A percentile compares a stretch with the other conserved stretches of the same genome.
Conservation (phyloP, 495 filamentous ascomycete species). For the Trichoderma erinaceum region DNA sequence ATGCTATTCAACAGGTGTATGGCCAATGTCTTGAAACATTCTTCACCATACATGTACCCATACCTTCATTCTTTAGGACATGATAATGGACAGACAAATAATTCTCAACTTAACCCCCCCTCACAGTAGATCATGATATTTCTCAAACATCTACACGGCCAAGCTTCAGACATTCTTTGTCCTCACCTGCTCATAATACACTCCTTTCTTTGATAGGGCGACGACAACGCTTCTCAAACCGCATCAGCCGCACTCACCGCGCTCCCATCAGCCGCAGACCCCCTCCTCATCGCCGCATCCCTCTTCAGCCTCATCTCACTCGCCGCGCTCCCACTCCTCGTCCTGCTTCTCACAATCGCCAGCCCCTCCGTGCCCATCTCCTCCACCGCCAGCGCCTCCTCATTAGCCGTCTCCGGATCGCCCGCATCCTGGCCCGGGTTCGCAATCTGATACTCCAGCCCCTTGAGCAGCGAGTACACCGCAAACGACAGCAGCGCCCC, state of each 20-base stretch:
- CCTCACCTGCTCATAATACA: no score
- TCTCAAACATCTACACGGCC: no score
- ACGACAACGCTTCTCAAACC: background rate
- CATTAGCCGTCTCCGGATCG: conserved; percentile 16
- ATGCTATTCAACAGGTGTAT: no score
- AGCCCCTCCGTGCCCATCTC: background rate
- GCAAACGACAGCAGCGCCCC: conserved; percentile 57
- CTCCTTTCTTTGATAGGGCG: background rate
- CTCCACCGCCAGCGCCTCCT: background rate
- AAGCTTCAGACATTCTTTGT: no score
- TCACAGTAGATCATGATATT: no score
- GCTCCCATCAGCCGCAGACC: background rate
- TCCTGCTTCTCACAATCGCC: conserved; percentile 7
- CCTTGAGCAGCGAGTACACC: conserved; percentile 62
- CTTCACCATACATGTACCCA: no score
- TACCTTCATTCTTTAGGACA: no score
- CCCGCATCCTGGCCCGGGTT: conserved; percentile 47
- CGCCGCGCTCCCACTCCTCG: background rate
- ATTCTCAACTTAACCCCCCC: no score
- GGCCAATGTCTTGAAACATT: background rate
- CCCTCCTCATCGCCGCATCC: background rate
- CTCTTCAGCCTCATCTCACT: background rate
- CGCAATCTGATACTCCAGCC: conserved; percentile 66
- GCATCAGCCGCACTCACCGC: background rate
- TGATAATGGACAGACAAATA: no score